Percentiles rank a stretch among this genome's conserved stretches.
Conservation (phyloP, 192 early-diverging fungal species). For the Coemansia sp. region DNA sequence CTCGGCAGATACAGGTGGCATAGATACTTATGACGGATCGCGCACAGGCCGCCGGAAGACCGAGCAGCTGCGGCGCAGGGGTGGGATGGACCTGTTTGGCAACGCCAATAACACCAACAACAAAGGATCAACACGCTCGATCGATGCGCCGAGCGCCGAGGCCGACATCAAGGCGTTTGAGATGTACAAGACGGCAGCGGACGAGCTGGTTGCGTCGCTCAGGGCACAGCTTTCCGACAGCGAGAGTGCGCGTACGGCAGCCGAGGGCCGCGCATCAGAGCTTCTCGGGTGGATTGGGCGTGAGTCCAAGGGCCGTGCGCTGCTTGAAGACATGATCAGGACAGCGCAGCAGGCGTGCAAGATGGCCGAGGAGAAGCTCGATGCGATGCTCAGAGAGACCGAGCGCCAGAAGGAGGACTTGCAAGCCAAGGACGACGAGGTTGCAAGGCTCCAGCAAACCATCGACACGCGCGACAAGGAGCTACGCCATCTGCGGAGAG, state of each 20-base stretch:
- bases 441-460: conserved; percentile 22
- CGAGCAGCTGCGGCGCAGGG: conserved; percentile 41
- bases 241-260: conserved; percentile 29
- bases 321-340: conserved; percentile 55
- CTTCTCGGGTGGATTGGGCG: conserved; percentile 54
- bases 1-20: neutral
- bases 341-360: conserved; percentile 56
- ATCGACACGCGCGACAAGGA: conserved; percentile 51
- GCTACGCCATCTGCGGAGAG: conserved; percentile 48
- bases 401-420: conserved; percentile 17
- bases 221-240: conserved; percentile 22
- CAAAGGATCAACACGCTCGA: conserved; percentile 2
- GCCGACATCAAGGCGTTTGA: conserved; percentile 27
- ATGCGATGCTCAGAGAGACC: conserved; percentile 27
- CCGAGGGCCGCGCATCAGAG: conserved; percentile 46
- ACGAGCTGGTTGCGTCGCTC: conserved; percentile 36
- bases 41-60: conserved; percentile 41
- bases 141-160: neutral
- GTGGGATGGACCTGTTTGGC: conserved; percentile 23
- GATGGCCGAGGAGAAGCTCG: conserved; percentile 43
- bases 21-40: conserved; percentile 5
- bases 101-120: neutral
- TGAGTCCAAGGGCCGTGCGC: conserved; percentile 55
- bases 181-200: conserved; percentile 27
- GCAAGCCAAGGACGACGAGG: conserved; percentile 25